Evolutionary conservation across 208 protist genomes (phyloP), one percentile per base, ranked within the genome.

Genomic region (Endotrypanum monterogeii): DNA sequence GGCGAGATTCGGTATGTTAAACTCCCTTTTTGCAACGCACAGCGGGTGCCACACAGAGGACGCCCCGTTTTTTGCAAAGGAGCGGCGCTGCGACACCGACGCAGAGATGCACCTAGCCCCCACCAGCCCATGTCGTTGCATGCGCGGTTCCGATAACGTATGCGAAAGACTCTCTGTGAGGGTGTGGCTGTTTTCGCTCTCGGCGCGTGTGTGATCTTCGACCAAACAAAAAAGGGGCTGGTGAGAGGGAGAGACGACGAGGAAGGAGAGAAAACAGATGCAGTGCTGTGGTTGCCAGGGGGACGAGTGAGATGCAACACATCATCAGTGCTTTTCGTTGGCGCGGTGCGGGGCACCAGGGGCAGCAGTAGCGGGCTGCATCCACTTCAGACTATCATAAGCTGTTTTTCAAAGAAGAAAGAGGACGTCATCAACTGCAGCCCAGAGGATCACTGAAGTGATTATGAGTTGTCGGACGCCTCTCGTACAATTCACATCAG

Each of bases 1-100:
- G 7, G 84, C 65, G 2, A 81, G 82, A 37, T 80, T 76, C 20
- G 78, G 69, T 67, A 86, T 69, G 48, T 66, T 74, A 46, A 87
- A 82, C 23, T 28, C 39, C 28, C 80, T 25, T 5, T 52, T 68
- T 41, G 74, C 44, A 32, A 61, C 14, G 46, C 12, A 32, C 46
- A 57, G 41, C 44, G 62, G 14, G 8, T 48, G n/a, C 5, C 9
- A 16, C 25, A 28, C 28, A 52, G 39, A 48, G 25, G 14, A 48
- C 28, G 41, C n/a, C 4, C 62, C 23, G 39, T 18, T 32, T 2
- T 5, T 23, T n/a, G 61, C 25, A 25, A 51, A 35, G 25, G 41
- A 67, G 61, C 61, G 20, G 28, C 20, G 62, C 25, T 3, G 28
- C 18, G 25, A 35, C 62, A 68, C 41, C 7, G 60, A 44, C 60